These are phyloP conservation scores for Zymoseptoria crescenta DNA, from an alignment of 2,329 filamentous ascomycete species.

Conservation along the genomic window DNA sequence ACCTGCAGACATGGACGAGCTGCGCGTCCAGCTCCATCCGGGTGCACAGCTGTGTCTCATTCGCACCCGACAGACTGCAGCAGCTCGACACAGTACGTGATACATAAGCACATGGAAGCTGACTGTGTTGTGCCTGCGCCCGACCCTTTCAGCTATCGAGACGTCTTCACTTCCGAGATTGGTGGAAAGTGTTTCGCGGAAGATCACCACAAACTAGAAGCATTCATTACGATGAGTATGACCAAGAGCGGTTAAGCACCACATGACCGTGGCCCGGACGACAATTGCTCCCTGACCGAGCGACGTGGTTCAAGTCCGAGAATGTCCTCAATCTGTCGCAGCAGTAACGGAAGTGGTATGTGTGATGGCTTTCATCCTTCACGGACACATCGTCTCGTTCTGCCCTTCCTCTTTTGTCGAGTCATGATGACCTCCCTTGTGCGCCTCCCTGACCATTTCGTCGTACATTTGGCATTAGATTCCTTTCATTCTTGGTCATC, in stretches of 20 bases:
- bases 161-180: too few relatives aligned
- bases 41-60: not conserved
- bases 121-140: not conserved
- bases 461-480: not conserved
- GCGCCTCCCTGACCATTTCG: not conserved
- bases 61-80: not conserved
- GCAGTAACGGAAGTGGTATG: not conserved
- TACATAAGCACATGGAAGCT: not conserved
- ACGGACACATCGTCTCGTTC: not conserved
- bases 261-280: too few relatives aligned
- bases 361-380: not conserved
- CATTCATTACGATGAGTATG: too few relatives aligned
- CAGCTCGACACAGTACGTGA: not conserved
- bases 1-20: not conserved
- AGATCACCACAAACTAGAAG: too few relatives aligned
- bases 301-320: too few relatives aligned
- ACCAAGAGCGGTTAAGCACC: too few relatives aligned
- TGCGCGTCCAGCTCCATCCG: not conserved
- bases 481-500: not conserved
- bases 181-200: too few relatives aligned
- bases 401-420: not conserved
- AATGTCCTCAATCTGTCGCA: too few relatives aligned
- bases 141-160: too few relatives aligned
- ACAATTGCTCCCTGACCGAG: too few relatives aligned
- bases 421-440: not conserved